A percentile compares a stretch with the other conserved stretches of the same genome.
Conservation (phyloP, 2,329 filamentous ascomycete genomes). For the Penicillium sp. region DNA sequence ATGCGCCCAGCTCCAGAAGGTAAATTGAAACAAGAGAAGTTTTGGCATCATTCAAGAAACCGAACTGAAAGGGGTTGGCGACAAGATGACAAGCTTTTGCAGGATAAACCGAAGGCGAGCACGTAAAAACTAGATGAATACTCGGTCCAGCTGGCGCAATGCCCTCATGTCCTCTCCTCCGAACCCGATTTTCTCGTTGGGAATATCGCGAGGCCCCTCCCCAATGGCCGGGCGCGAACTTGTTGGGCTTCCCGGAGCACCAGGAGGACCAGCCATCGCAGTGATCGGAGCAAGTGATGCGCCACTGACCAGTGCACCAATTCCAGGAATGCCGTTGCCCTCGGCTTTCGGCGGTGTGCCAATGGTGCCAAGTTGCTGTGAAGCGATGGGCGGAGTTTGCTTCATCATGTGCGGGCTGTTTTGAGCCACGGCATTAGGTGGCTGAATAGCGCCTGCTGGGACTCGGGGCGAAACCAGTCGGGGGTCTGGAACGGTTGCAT, state of each 20-base stretch:
- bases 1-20: slow-evolving; percentile 10
- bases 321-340: slow-evolving; percentile 57
- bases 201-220: slow-evolving; percentile 58
- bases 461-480: slow-evolving; percentile 41
- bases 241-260: slow-evolving; percentile 23
- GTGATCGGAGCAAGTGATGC: slow-evolving; percentile 33
- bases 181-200: slow-evolving; percentile 61
- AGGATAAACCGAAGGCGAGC: not conserved
- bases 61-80: not conserved
- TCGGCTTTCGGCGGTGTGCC: slow-evolving; percentile 31
- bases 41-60: slow-evolving; percentile 3
- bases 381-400: slow-evolving; percentile 25
- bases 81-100: not conserved
- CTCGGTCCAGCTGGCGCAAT: slow-evolving; percentile 66
- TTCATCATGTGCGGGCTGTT: slow-evolving; percentile 37
- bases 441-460: slow-evolving; percentile 27
- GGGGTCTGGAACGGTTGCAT: slow-evolving; percentile 36
- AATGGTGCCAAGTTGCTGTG: slow-evolving; percentile 20
- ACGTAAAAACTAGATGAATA: slow-evolving; percentile 44
- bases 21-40: not conserved
- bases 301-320: slow-evolving; percentile 52
- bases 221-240: slow-evolving; percentile 14
- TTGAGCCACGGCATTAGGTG: slow-evolving; percentile 25
- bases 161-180: slow-evolving; percentile 67
- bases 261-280: slow-evolving; percentile 27